Conservation (phyloP, 1,284 basidiomycete species). For the Peniophora sp. region DNA sequence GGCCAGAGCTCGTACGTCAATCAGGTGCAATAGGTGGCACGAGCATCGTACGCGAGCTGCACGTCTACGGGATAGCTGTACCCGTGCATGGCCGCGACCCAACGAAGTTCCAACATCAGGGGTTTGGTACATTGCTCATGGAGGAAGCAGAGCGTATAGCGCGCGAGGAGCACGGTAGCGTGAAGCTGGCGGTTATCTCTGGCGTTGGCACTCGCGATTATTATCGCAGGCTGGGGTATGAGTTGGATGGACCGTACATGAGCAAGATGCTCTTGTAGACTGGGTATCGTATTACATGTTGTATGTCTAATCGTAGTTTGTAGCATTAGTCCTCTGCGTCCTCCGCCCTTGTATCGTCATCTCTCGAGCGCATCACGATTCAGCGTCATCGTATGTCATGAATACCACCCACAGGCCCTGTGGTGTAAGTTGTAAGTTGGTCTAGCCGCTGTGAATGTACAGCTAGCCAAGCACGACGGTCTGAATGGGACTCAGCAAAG, state of each 20-base stretch:
- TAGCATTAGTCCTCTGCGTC: no score
- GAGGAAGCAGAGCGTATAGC: conserved; percentile 99
- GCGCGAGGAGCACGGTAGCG: conserved; percentile 93
- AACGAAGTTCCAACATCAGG: conserved; percentile 97
- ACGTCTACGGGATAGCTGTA: conserved; percentile 99
- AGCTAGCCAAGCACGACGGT: neutral
- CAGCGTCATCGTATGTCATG: no score
- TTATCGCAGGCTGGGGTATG: conserved; percentile 89
- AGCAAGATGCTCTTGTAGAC: conserved; percentile 59
- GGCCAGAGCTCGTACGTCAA: conserved; percentile 79
- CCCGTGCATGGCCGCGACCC: conserved; percentile 97
- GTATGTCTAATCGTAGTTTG: neutral
- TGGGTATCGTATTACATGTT: conserved; percentile 19
- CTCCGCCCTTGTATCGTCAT: no score
- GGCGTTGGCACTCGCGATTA: conserved; percentile 95
- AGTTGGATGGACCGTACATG: conserved; percentile 97
- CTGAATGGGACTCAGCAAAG: neutral
- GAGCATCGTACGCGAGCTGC: conserved; percentile 93
- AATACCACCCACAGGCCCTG: no score
- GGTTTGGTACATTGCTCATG: conserved; percentile 97
- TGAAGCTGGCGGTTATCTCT: conserved; percentile 94
- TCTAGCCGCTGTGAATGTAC: no score
- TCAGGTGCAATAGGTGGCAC: conserved; percentile 71
- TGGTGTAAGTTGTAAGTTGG: no score
- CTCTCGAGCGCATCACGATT: no score